These are phyloP conservation scores for Scutellaria minor DNA, from an alignment of 257 asterid species.

Conservation along the genomic window DNA sequence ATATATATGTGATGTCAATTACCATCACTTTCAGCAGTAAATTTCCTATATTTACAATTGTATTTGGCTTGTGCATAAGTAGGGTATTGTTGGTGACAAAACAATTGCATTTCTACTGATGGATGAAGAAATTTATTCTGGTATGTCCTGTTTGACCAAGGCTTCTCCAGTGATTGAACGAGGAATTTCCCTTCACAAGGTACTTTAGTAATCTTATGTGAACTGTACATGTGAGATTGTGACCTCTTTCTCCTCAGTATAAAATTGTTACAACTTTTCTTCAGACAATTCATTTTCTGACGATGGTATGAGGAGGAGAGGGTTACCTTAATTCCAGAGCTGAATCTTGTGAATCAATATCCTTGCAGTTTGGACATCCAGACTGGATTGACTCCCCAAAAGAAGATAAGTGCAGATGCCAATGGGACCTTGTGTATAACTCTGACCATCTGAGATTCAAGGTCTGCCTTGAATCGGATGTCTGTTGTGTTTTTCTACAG, in stretches of 20 bases:
- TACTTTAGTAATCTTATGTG: conserved; percentile 41
- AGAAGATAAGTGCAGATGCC: conserved; percentile 92
- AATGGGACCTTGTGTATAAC: conserved; percentile 82
- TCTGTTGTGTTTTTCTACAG: too few species aligned
- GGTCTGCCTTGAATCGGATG: conserved; percentile 41
- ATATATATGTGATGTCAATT: conserved; percentile 4
- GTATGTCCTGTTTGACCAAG: conserved; percentile 87
- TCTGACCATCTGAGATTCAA: conserved; percentile 88
- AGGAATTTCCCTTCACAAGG: conserved; percentile 97
- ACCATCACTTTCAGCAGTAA: conserved; percentile 25
- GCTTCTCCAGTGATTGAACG: conserved; percentile 86
- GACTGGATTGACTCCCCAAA: conserved; percentile 99
- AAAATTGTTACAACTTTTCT: conserved; percentile 27
- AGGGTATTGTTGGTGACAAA: conserved; percentile 97
- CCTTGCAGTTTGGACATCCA: conserved; percentile 89
- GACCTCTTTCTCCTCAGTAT: conserved; percentile 25
- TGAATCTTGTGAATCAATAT: conserved; percentile 32
- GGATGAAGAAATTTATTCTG: conserved; percentile 95
- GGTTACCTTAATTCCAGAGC: conserved; percentile 50
- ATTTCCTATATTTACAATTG: conserved; percentile 23
- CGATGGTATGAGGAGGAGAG: conserved; percentile 97
- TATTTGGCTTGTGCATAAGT: conserved; percentile 38
- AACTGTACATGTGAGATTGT: conserved; percentile 24
- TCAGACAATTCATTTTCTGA: conserved; percentile 95
- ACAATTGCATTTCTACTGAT: conserved; percentile 82